Evolutionary conservation across 2,329 filamentous ascomycete genomes (phyloP), one percentile per base, ranked within the genome.

Genomic region (Botrytis medusae): DNA sequence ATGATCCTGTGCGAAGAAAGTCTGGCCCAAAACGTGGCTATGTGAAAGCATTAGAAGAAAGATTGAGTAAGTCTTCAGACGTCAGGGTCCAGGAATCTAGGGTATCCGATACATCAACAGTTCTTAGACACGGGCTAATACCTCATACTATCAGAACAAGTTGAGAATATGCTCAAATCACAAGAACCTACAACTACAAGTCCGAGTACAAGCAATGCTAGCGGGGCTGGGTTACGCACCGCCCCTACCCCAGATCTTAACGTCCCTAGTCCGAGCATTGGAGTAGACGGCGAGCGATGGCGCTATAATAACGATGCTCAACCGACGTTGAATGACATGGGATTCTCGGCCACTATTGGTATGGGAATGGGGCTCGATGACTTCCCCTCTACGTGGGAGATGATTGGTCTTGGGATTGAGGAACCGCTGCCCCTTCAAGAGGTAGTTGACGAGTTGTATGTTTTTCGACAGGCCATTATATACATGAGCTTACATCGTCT

Each of bases 131-230:
- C 25, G 12, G 51, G 51, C 71, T 72, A 61, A 72, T 46, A 40
- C 46, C 34, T 48, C 40, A 48, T 68, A 16, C 67, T 64, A 68
- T 61, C 78, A 97, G 94, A 95, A 82, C 95, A 98, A 87, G 95
- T 98, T 72, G 95, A 98, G 85, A 96, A 92, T 2, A 84, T 98
- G 72, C 85, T 98, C 74, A 97, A 95, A 84, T 93, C 89, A 9
- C 92, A 97, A 80, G 92, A 93, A 71, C 83, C 86, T 32, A 73
- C 72, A 18, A 72, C 70, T 46, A 74, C 76, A 70, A 77, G 37
- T 69, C 42, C 74, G n/a, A 69, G 40, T 22, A 54, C 70, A 62
- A 62, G 59, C 51, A 76, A 74, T 75, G 72, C 70, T 29, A 80
- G 77, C 60, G 74, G 78, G 29, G 72, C 72, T 60, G 74, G 75